Base-by-base conservation (phyloP, 2,329 filamentous ascomycete species). In the Trichoderma harzianum region DNA sequence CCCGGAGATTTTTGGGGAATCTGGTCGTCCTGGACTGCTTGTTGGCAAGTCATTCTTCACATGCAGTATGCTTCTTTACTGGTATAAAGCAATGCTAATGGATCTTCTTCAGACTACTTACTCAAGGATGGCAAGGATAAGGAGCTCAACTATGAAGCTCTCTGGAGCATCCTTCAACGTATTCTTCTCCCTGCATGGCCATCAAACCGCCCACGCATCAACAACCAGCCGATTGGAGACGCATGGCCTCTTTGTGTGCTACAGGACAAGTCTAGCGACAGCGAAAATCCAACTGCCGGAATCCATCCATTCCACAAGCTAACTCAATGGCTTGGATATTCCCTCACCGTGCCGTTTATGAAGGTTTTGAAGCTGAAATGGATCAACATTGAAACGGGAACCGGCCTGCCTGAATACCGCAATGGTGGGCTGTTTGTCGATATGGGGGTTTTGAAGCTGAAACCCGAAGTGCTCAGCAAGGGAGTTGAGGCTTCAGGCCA, bases 271-370 rank as follows among this genome's bases (percentile, higher is more conserved):
- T 47, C 58, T 26, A 28, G 69, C 28, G 63, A 73, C 4, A 65
- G n/a, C 61, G 61, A 18, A 21, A 58, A 69, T 28, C 8, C 65
- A 0, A 64, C 68, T 16, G 10, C 12, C 8, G 61, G 58, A n/a
- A 87, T 88, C 14, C 83, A 86, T 6, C 86, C 86, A 0, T 87
- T 88, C 76, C 88, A 90, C 77, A 89, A 89, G 74, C 84, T 93
- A 10, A 92, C 91, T 0, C 91, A 93, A 77, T 93, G 91, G 91
- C 85, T 93, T 7, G 88, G 87, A 1, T 93, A 93, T 79, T 93
- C 91, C 0, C 83, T 93, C 8, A 92, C 91, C 82, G 90, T 92
- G 5, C 87, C 88, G 0, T 89, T 90, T 75, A 83, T 85, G 62
- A 83, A 84, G 2, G 78, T 89, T 1, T 80, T 90, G 11, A 83